phyloP scores from a whole-genome alignment of 1,284 basidiomycete genomes.

The Tilletia setariae region DNA sequence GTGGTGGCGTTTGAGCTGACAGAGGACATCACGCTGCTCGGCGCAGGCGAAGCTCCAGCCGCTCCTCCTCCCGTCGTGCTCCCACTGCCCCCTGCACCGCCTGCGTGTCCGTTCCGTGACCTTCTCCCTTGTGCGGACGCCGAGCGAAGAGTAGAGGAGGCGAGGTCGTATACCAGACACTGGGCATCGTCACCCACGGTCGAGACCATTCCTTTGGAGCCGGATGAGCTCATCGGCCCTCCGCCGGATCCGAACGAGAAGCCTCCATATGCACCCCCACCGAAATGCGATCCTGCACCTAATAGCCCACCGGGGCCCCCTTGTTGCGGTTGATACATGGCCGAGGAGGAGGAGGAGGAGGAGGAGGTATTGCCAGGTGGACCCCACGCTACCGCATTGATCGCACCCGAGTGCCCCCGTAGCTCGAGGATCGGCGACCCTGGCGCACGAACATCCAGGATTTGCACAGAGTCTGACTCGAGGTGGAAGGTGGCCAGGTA shows the following conservation, averaged over 20 bases:
- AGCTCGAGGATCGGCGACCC: conserved; percentile 52
- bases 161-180: conserved; percentile 51
- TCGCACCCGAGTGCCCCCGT: conserved; percentile 44
- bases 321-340: neutral
- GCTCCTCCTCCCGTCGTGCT: neutral
- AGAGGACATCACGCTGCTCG: conserved; percentile 13
- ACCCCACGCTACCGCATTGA: conserved; percentile 53
- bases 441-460: conserved; percentile 53
- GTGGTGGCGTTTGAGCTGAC: conserved; percentile 11
- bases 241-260: neutral
- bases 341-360: conserved; percentile 4
- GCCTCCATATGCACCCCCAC: conserved; percentile 11
- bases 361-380: conserved; percentile 32
- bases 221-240: neutral
- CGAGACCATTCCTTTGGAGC: conserved; percentile 52
- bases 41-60: conserved; percentile 8
- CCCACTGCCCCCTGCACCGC: neutral
- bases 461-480: conserved; percentile 50
- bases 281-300: conserved; percentile 6
- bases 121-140: conserved; percentile 50
- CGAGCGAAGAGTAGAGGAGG: conserved; percentile 46
- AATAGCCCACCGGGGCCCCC: neutral
- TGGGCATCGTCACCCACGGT: conserved; percentile 52
- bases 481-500: conserved; percentile 54
- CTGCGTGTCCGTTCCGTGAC: conserved; percentile 38